Evolutionary conservation across 164 flowering plant species (phyloP).

Genomic region (Berberis vulgaris): DNA sequence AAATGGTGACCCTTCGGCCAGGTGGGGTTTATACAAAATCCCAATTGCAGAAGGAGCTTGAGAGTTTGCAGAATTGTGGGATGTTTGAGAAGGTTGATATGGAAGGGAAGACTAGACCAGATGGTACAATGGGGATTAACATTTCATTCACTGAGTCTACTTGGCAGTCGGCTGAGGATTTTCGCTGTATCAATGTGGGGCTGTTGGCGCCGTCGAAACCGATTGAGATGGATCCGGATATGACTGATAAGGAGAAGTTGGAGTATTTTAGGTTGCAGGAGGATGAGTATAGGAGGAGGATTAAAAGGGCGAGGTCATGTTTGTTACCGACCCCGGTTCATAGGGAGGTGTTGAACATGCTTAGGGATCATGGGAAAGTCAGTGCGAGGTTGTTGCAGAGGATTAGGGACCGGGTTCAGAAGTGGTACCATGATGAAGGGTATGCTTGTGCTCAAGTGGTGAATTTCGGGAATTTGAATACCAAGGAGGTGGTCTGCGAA

Average conservation of each 20-base stretch:
- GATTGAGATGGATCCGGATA: conserved; percentile 62
- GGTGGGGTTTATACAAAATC: conserved; percentile 86
- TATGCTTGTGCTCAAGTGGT: conserved; percentile 95
- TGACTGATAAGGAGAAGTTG: conserved; percentile 74
- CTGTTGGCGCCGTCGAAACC: conserved; percentile 70
- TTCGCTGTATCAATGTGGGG: conserved; percentile 90
- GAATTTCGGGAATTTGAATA: conserved; percentile 94
- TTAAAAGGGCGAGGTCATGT: conserved; percentile 70
- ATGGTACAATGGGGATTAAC: conserved; percentile 60
- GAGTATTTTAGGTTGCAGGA: conserved; percentile 60
- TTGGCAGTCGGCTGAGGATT: conserved; percentile 69
- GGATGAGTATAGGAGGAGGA: conserved; percentile 81
- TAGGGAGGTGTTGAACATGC: conserved; percentile 53
- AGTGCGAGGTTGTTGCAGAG: conserved; percentile 84
- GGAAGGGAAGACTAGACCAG: conserved; percentile 69
- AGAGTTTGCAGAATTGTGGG: conserved; percentile 73
- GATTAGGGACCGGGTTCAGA: conserved; percentile 90
- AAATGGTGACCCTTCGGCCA: conserved; percentile 79
- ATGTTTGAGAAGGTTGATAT: conserved; percentile 96
- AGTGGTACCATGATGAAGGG: conserved; percentile 96
- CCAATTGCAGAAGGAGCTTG: conserved; percentile 78
- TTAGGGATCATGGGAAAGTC: conserved; percentile 63
- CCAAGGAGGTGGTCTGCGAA: conserved; percentile 95
- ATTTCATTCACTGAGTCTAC: conserved; percentile 72
- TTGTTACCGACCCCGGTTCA: conserved; percentile 53